These are phyloP conservation scores for Microdochium bolleyi DNA, from an alignment of 2,329 filamentous ascomycete genomes.

Conservation along the genomic window DNA sequence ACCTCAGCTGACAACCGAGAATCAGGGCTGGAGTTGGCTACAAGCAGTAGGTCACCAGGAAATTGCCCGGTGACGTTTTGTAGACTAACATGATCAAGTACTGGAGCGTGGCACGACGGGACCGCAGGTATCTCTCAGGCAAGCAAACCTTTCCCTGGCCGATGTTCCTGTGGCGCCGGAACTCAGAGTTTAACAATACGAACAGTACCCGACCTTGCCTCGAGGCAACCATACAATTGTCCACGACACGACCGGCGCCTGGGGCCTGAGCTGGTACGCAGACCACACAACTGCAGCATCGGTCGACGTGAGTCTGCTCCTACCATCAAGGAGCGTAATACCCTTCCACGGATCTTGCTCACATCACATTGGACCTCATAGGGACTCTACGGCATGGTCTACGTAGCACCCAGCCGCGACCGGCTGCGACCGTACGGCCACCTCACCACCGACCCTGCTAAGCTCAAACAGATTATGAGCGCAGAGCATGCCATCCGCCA, in stretches of 20 bases:
- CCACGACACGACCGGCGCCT: conserved; percentile 6
- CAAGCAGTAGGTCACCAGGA: background rate
- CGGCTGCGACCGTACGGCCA: conserved; percentile 7
- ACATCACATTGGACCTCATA: background rate
- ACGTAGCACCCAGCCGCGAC: conserved; percentile 7
- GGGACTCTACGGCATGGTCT: conserved; percentile 8
- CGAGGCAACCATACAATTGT: conserved; percentile 7
- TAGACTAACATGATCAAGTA: conserved; percentile 1
- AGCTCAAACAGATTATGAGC: conserved; percentile 7
- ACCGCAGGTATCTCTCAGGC: conserved; percentile 7
- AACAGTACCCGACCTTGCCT: conserved; percentile 6
- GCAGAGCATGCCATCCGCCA: conserved; percentile 7
- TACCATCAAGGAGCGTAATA: background rate
- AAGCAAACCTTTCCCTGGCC: background rate
- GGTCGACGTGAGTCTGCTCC: conserved; percentile 3
- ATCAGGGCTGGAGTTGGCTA: background rate
- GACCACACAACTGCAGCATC: conserved; percentile 8
- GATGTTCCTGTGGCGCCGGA: background rate
- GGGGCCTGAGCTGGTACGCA: conserved; percentile 9
- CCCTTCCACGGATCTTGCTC: background rate
- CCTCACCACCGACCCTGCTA: conserved; percentile 3
- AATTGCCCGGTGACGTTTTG: background rate
- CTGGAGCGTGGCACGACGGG: conserved; percentile 8
- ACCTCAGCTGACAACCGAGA: background rate
- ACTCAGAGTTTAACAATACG: background rate